phyloP scores from a whole-genome alignment of 2,329 filamentous ascomycete genomes.

The Cladophialophora psammophila region DNA sequence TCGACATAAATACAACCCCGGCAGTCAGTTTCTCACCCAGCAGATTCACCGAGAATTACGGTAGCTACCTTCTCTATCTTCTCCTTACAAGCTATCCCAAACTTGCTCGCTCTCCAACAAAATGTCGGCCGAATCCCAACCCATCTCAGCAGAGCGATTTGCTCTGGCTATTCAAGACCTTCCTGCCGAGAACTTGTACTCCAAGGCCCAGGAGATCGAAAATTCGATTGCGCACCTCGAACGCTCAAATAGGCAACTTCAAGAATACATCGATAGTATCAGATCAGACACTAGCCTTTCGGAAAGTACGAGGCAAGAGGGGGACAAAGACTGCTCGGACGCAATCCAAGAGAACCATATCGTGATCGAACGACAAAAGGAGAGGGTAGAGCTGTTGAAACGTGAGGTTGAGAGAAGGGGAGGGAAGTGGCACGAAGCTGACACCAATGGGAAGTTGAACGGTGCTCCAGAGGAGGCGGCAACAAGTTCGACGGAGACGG shows the following conservation, averaged over 20 bases:
- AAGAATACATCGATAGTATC: conserved; percentile 54
- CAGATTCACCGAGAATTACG: neutral
- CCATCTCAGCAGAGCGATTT: conserved; percentile 61
- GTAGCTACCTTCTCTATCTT: neutral
- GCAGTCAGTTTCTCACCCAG: neutral
- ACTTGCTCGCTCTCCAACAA: neutral
- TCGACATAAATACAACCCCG: neutral
- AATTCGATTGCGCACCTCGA: conserved; percentile 67
- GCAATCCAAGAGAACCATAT: conserved; percentile 65
- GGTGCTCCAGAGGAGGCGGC: conserved; percentile 13
- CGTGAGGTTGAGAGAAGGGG: conserved; percentile 64
- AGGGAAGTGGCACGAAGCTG: conserved; percentile 58
- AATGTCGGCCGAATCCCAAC: conserved; percentile 59
- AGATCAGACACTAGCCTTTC: conserved; percentile 41
- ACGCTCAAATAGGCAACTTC: conserved; percentile 64
- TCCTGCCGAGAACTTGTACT: conserved; percentile 64
- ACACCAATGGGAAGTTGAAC: conserved; percentile 35
- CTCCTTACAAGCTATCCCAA: neutral
- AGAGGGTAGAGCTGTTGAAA: conserved; percentile 62
- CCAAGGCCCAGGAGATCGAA: conserved; percentile 66
- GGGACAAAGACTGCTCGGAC: conserved; percentile 62
- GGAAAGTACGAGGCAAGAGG: conserved; percentile 39
- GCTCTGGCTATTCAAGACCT: conserved; percentile 64
- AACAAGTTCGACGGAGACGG: conserved; percentile 4
- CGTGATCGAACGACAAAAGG: conserved; percentile 63